Evolutionary conservation across 352 stramenopile genomes (phyloP), one percentile per base, ranked within the genome.

Genomic region (Pythium sp.): DNA sequence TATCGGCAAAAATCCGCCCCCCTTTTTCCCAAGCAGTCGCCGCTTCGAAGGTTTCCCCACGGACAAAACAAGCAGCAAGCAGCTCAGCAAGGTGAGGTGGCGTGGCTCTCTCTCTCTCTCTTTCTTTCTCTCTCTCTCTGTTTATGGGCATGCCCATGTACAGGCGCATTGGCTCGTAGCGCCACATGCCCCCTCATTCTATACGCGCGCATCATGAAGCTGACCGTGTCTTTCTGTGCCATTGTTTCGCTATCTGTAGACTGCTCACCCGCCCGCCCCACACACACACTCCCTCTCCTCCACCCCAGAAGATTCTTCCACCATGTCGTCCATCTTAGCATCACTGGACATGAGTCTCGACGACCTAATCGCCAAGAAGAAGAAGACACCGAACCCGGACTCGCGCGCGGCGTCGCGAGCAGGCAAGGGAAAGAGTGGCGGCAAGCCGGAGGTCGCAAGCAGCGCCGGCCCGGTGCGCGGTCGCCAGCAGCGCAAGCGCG

Each of bases 311-410:
- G 28, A 69, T 28, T 28, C 65, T n/a, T 59, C 34, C 63, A 78
- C 67, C 47, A 89, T 90, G 82, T 94, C 86, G 71, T 92, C 84
- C 28, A 90, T 94, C 72, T 75, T 94, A 55, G 82, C 82, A 9
- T 92, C 86, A 55, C 79, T 94, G 43, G 86, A 94, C 72, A 94
- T 94, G 86, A 92, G 84, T 71, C 74, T 94, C 62, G 86, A 94
- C 69, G 86, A 94, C 72, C 71, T 94, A 64, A 94, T 94, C 69
- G 75, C 79, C 41, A 81, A 81, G 68, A 91, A 91, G 74, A 93
- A 93, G 75, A 77, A 73, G 62, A 84, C 82, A 64, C 68, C 53
- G 26, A 86, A 80, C 66, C 69, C 72, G 62, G 76, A 83, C 43
- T 81, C 81, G 67, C 82, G 85, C 24, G 79, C 79, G 38, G 75